Evolutionary conservation across 306 rosid genomes (phyloP), one percentile per base, ranked within the genome.

Genomic region (Cucurbita moschata): DNA sequence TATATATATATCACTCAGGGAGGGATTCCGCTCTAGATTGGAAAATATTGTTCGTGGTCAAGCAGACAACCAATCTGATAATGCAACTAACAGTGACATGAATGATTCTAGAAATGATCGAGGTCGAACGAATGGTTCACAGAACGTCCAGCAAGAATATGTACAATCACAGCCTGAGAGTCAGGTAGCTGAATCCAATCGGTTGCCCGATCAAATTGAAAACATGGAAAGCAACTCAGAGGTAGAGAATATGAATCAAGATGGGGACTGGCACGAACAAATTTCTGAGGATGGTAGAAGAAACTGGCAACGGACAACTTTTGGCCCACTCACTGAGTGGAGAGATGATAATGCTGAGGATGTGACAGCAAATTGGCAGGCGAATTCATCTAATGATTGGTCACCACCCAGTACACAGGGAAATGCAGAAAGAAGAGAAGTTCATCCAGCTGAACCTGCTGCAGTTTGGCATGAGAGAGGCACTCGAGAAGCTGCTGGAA

Each of bases 11-110:
- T 62, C 26, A 13, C 64, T 66, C 76, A 95, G 99, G 95, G 96
- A 95, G 59, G 99, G 99, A 40, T 95, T 95, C 80, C 92, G 96
- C 30, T 86, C 88, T 75, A 89, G 90, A 80, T 87, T 91, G 81
- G 99, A 95, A 85, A 89, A 50, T 78, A 89, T 94, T 79, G 99
- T 91, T 72, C 99, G 92, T 77, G 96, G 91, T 76, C 99, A 91
- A 80, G 88, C 82, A 64, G 81, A 82, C 76, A 72, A 80, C 87
- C 90, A 81, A 73, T 77, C 88, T 70, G 97, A 94, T 79, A 79
- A 87, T 71, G 69, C 89, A 11, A 75, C 89, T 70, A 84, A 87
- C 77, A 82, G 75, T 77, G 86, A 80, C 72, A 51, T 63, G 30
- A 76, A 75, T 78, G 99, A 95, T 75, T 82, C 92, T 67, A 86